These are phyloP conservation scores for Wickerhamiella pararugosa DNA, from an alignment of 1,139 yeast species.

Conservation along the genomic window DNA sequence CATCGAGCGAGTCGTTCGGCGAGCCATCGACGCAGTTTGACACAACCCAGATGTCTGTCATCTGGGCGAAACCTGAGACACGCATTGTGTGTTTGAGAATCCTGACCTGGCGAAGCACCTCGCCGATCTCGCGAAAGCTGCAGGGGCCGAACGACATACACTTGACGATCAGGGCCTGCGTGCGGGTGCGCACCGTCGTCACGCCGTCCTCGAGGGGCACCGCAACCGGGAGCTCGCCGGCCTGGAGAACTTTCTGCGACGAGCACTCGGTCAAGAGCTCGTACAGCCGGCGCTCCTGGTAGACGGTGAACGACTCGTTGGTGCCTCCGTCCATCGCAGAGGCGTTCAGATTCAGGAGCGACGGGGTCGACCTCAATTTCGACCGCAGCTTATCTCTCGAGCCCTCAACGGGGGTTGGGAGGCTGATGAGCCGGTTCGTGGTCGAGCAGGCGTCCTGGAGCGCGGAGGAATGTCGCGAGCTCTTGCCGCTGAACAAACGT, in stretches of 20 bases:
- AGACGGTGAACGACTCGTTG: constrained; percentile 23
- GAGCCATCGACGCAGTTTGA: constrained; percentile 26
- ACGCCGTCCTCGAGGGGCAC: constrained; percentile 1
- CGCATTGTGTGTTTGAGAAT: constrained; percentile 26
- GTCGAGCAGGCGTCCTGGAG: too few relatives aligned
- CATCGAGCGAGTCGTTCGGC: constrained; percentile 27
- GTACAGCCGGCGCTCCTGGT: constrained; percentile 21
- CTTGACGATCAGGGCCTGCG: too few relatives aligned
- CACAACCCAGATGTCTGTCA: constrained; percentile 32
- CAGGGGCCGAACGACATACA: constrained; percentile 34
- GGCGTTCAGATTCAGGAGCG: constrained; percentile 30
- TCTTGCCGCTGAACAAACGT: too few relatives aligned
- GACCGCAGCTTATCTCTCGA: constrained; percentile 40
- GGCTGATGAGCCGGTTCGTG: constrained; percentile 30
- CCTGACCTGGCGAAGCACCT: constrained; percentile 34
- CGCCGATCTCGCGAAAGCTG: constrained; percentile 31
- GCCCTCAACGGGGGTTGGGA: constrained; percentile 41
- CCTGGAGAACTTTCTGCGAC: constrained; percentile 18
- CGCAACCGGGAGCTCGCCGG: background rate
- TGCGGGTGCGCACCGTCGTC: background rate
- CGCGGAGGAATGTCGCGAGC: too few relatives aligned
- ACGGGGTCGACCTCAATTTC: constrained; percentile 38
- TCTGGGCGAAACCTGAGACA: constrained; percentile 29
- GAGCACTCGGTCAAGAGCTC: constrained; percentile 27
- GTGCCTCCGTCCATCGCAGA: constrained; percentile 13